Percentiles rank a stretch among this genome's conserved stretches.
Conservation (phyloP, 371 early-diverging fungal genomes). For the Mortierella sp. region DNA sequence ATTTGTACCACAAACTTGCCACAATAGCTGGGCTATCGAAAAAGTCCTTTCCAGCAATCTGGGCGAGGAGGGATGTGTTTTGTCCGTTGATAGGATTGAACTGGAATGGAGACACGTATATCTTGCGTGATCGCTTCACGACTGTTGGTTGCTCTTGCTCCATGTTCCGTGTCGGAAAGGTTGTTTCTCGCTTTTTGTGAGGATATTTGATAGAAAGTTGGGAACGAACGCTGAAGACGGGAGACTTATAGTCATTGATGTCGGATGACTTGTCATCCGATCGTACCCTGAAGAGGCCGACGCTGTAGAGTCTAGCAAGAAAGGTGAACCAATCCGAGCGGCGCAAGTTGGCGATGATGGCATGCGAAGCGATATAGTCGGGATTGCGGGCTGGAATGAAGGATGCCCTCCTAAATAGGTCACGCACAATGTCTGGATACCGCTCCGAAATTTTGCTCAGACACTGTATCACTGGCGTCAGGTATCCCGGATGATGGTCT, state of each 20-base stretch:
- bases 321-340: conserved; percentile 23
- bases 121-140: conserved; percentile 23
- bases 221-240: conserved; percentile 37
- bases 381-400: conserved; percentile 45
- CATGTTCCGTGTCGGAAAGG: too few species aligned
- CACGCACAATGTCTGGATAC: conserved; percentile 26
- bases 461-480: conserved; percentile 46
- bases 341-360: conserved; percentile 31
- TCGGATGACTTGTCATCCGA: conserved; percentile 29
- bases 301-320: too few species aligned
- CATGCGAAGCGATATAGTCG: conserved; percentile 39
- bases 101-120: conserved; percentile 49
- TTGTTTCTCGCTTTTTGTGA: conserved; percentile 4
- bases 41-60: conserved; percentile 40
- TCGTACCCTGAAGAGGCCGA: not conserved
- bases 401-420: conserved; percentile 45
- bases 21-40: conserved; percentile 52
- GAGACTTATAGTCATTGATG: conserved; percentile 34
- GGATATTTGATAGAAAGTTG: conserved; percentile 32
- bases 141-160: too few species aligned
- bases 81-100: conserved; percentile 28
- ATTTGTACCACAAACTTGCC: conserved; percentile 41
- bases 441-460: conserved; percentile 37
- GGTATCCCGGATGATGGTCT: conserved; percentile 40
- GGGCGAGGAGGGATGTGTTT: conserved; percentile 15